Conservation (phyloP, 2,329 filamentous ascomycete genomes). For the Fusarium sacchari region DNA sequence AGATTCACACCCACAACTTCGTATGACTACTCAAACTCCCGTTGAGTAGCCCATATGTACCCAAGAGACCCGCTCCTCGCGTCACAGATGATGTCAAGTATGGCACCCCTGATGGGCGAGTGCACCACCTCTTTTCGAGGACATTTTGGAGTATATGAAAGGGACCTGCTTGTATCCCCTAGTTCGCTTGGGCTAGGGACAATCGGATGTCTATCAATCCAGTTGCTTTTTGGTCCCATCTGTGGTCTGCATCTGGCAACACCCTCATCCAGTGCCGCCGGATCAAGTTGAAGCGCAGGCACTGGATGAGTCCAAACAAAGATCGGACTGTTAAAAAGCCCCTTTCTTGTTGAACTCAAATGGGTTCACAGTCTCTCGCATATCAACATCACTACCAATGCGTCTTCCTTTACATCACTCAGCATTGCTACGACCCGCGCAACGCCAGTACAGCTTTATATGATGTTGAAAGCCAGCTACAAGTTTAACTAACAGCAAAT, state of each 20-base stretch:
- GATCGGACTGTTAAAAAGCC: fast-evolving
- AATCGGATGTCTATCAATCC: neutral
- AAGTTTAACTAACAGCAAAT: neutral
- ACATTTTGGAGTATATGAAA: fast-evolving
- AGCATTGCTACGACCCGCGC: too few relatives aligned
- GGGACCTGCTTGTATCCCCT: fast-evolving
- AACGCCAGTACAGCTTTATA: neutral
- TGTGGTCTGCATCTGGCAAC: fast-evolving
- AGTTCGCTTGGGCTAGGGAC: fast-evolving
- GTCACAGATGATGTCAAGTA: neutral
- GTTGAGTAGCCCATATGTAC: neutral
- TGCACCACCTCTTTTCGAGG: neutral
- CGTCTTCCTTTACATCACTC: neutral
- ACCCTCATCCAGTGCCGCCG: neutral
- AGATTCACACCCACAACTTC: fast-evolving
- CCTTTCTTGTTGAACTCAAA: too few relatives aligned
- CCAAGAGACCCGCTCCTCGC: neutral
- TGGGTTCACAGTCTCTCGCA: fast-evolving
- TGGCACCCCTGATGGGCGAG: too few relatives aligned
- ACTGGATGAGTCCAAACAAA: too few relatives aligned
- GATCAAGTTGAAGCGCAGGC: neutral
- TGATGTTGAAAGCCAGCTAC: neutral
- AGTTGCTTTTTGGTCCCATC: too few relatives aligned
- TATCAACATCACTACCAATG: too few relatives aligned
- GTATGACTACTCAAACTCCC: too few relatives aligned